Evolutionary conservation across 2,329 filamentous ascomycete species (phyloP).

Genomic region (Knoxdaviesia capensis): DNA sequence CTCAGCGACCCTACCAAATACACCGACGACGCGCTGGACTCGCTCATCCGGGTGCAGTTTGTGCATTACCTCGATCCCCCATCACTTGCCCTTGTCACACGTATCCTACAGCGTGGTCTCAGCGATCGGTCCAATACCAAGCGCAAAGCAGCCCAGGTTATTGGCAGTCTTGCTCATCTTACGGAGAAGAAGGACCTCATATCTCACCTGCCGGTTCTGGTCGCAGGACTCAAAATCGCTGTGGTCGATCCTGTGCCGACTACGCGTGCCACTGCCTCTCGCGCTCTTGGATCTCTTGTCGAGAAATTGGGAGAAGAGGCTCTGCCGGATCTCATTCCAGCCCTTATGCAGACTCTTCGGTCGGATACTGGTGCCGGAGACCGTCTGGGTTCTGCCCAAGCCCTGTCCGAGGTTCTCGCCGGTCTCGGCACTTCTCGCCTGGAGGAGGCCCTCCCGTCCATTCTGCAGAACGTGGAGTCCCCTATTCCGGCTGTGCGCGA

Average conservation of each 20-base stretch:
- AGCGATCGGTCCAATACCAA: slow-evolving; percentile 87
- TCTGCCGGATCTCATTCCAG: slow-evolving; percentile 88
- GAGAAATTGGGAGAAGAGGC: slow-evolving; percentile 97
- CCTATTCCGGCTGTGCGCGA: slow-evolving; percentile 79
- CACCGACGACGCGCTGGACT: slow-evolving; percentile 83
- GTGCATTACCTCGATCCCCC: slow-evolving; percentile 96
- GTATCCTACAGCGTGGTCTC: slow-evolving; percentile 83
- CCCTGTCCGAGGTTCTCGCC: slow-evolving; percentile 86
- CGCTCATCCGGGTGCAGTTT: slow-evolving; percentile 95
- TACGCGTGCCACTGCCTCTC: slow-evolving; percentile 87
- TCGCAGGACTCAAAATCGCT: slow-evolving; percentile 73
- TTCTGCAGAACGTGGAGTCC: slow-evolving; percentile 88
- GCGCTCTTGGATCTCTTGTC: slow-evolving; percentile 86
- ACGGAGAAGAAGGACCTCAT: slow-evolving; percentile 91
- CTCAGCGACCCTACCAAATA: slow-evolving; percentile 89
- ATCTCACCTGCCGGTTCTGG: slow-evolving; percentile 75
- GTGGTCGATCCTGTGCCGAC: slow-evolving; percentile 92
- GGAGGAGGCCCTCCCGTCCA: slow-evolving; percentile 90
- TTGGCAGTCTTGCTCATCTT: slow-evolving; percentile 89
- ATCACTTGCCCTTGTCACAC: slow-evolving; percentile 81
- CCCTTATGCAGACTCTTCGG: slow-evolving; percentile 93
- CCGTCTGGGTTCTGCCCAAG: slow-evolving; percentile 86
- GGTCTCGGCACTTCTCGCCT: slow-evolving; percentile 80
- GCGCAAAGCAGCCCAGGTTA: slow-evolving; percentile 90
- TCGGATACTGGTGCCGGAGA: slow-evolving; percentile 94